phyloP scores from a whole-genome alignment of 2,329 filamentous ascomycete genomes.

The Epichloe sibirici region DNA sequence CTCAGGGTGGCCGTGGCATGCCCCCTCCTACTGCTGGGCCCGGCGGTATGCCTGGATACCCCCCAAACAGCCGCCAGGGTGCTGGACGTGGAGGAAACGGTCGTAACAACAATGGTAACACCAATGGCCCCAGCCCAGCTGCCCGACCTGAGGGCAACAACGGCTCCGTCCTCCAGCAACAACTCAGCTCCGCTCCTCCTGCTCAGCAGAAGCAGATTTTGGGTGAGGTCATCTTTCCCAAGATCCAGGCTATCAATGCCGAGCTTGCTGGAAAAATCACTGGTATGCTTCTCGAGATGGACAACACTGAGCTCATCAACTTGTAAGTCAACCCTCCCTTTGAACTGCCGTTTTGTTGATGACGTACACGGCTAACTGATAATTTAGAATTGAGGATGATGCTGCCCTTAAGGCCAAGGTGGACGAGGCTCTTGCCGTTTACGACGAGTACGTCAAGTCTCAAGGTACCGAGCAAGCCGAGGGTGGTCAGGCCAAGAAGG shows the following conservation, averaged over 20 bases:
- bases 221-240: slow-evolving; percentile 95
- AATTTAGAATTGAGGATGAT: slow-evolving; percentile 74
- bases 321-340: slow-evolving; percentile 57
- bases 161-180: slow-evolving; percentile 37
- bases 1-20: slow-evolving; percentile 59
- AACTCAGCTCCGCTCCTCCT: slow-evolving; percentile 44
- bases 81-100: slow-evolving; percentile 32
- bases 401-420: slow-evolving; percentile 86
- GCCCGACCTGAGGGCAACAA: slow-evolving; percentile 27
- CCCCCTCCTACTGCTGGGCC: slow-evolving; percentile 50
- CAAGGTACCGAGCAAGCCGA: slow-evolving; percentile 35
- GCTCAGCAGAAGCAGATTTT: slow-evolving; percentile 97
- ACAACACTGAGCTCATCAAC: slow-evolving; percentile 85
- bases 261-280: slow-evolving; percentile 98
- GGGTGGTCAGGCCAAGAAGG: slow-evolving; percentile 34
- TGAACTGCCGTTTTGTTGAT: not conserved
- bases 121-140: slow-evolving; percentile 34
- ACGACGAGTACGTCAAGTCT: slow-evolving; percentile 96
- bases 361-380: not conserved
- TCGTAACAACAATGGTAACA: slow-evolving; percentile 19
- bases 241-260: slow-evolving; percentile 89
- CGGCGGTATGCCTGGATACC: slow-evolving; percentile 43
- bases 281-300: slow-evolving; percentile 99
- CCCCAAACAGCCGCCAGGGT: slow-evolving; percentile 44
- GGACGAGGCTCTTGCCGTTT: slow-evolving; percentile 90